A percentile compares a stretch with the other conserved stretches of the same genome.
Evolutionary conservation across 768 basidiomycete genomes (phyloP).

Genomic region (Rhodotorula sphaerocarpa): DNA sequence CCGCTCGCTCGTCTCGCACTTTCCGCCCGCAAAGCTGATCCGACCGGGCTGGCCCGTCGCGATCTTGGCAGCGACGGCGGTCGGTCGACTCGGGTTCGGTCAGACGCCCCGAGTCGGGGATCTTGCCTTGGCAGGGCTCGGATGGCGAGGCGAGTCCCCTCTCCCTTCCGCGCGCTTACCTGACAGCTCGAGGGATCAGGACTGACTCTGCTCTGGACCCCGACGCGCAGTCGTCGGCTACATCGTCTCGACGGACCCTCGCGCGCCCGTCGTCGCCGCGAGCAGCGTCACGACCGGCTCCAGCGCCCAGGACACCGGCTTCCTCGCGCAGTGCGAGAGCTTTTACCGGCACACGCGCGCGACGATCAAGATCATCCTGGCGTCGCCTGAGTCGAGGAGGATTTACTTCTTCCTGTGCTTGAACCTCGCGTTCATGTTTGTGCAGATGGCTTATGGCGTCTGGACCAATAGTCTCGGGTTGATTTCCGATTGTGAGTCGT

Average conservation of each 20-base stretch:
- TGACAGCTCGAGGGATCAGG: too few relatives aligned
- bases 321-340: constrained; percentile 23
- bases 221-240: constrained; percentile 34
- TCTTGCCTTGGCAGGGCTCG: constrained; percentile 51
- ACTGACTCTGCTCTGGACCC: too few relatives aligned
- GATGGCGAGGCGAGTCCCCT: constrained; percentile 56
- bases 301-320: constrained; percentile 4
- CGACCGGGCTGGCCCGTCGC: constrained; percentile 57
- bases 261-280: constrained; percentile 21
- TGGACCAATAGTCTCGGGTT: constrained; percentile 95
- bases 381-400: constrained; percentile 82
- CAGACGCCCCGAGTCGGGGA: constrained; percentile 54
- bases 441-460: constrained; percentile 89
- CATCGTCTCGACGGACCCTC: constrained; percentile 33
- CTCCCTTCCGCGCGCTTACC: too few relatives aligned
- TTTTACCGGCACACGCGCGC: constrained; percentile 42
- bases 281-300: constrained; percentile 22
- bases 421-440: constrained; percentile 90
- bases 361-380: constrained; percentile 81
- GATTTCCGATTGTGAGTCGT: constrained; percentile 78
- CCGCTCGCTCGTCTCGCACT: constrained; percentile 17
- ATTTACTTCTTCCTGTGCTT: constrained; percentile 95
- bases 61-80: constrained; percentile 52
- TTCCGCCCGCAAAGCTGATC: constrained; percentile 54
- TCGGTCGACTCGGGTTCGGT: constrained; percentile 61